Conservation (phyloP, 106 monocot species). For the Acanthochlamys bracteata region DNA sequence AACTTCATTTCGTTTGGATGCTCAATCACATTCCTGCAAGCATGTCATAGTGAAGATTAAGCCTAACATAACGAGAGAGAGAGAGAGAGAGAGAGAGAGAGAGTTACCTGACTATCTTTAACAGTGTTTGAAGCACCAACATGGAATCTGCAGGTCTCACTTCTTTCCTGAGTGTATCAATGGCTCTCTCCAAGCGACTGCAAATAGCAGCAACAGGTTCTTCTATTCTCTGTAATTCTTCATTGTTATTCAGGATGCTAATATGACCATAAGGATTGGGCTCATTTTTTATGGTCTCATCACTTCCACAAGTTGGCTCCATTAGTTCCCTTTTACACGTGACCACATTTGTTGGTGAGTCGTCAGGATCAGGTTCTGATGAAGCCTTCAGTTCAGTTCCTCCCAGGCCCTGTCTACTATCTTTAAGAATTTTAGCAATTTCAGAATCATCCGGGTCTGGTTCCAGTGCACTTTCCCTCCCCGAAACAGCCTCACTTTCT, state of each 20-base stretch:
- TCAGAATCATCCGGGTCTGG: conserved; percentile 27
- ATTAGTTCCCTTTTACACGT: neutral
- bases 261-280: conserved; percentile 16
- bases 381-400: neutral
- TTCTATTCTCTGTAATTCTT: conserved; percentile 49
- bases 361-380: conserved; percentile 39
- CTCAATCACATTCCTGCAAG: conserved; percentile 76
- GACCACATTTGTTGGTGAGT: neutral
- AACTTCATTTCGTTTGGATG: conserved; percentile 69
- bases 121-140: conserved; percentile 57
- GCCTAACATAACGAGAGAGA: neutral
- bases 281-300: conserved; percentile 7
- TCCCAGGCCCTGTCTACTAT: neutral
- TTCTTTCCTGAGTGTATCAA: conserved; percentile 49
- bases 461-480: neutral
- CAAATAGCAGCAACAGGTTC: conserved; percentile 62
- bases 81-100: neutral
- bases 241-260: conserved; percentile 15
- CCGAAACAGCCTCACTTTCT: neutral
- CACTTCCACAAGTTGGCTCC: neutral
- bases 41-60: neutral
- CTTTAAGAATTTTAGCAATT: neutral
- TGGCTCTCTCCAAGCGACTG: conserved; percentile 45
- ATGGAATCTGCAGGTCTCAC: conserved; percentile 32
- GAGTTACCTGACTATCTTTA: conserved; percentile 75